Conservation (phyloP, 208 protist species). For the Leishmania major region DNA sequence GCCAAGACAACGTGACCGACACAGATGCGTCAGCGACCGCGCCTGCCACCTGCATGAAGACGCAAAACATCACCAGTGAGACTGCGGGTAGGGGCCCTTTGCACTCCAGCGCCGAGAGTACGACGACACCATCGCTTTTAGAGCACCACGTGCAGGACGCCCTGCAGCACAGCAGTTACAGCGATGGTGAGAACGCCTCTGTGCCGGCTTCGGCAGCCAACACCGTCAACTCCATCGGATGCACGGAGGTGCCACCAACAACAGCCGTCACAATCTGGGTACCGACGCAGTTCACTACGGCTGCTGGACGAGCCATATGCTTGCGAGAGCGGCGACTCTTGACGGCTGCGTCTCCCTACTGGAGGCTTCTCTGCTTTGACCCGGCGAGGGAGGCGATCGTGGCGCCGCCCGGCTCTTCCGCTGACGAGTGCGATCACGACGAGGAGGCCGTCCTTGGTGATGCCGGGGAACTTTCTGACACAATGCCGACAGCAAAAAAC, state of each 20-base stretch:
- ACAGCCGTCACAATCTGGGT: constrained; percentile 31
- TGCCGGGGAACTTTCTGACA: not conserved
- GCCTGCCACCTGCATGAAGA: not conserved
- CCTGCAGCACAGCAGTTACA: not conserved
- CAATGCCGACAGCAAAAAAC: not conserved
- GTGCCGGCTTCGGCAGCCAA: not conserved
- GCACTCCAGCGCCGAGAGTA: not conserved
- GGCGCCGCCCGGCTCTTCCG: not conserved
- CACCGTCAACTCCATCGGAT: not conserved
- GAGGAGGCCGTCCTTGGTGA: not conserved
- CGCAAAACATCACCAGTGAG: not conserved
- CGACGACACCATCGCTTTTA: not conserved
- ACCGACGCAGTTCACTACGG: constrained; percentile 67
- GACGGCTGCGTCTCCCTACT: constrained; percentile 40
- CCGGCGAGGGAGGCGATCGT: constrained; percentile 20
- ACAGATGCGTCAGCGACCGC: not conserved
- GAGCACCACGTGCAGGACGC: not conserved
- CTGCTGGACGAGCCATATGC: constrained; percentile 57
- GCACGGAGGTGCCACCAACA: not conserved
- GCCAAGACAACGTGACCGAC: not conserved
- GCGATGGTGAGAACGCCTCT: not conserved
- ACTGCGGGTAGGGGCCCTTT: not conserved
- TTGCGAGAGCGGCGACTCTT: constrained; percentile 51
- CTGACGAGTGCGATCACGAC: not conserved
- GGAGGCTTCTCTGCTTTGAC: constrained; percentile 37